Evolutionary conservation across 2,329 filamentous ascomycete genomes (phyloP).

Genomic region (Fusarium sp.): DNA sequence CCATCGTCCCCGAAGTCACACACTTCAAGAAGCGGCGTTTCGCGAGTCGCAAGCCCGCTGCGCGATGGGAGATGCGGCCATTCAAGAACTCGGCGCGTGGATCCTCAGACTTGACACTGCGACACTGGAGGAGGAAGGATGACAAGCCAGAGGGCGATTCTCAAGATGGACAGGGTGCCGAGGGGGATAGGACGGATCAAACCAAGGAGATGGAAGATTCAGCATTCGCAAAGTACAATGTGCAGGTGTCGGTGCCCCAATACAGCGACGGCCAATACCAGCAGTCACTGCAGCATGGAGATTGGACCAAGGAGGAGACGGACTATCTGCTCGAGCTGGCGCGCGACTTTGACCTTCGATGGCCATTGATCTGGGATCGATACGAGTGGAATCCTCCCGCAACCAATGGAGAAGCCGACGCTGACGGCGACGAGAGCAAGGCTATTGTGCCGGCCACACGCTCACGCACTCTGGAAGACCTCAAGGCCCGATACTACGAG

Average conservation of each 20-base stretch:
- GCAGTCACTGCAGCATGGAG: conserved; percentile 74
- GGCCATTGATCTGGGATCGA: conserved; percentile 91
- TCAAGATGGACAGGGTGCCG: conserved; percentile 45
- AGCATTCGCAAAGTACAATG: conserved; percentile 87
- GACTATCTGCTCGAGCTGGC: conserved; percentile 86
- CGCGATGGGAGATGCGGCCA: conserved; percentile 73
- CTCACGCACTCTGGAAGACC: conserved; percentile 82
- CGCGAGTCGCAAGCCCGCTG: conserved; percentile 65
- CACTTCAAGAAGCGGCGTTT: conserved; percentile 70
- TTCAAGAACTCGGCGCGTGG: conserved; percentile 84
- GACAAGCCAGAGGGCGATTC: conserved; percentile 54
- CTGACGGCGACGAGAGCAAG: conserved; percentile 60
- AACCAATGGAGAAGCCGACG: conserved; percentile 58
- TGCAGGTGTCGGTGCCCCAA: conserved; percentile 79
- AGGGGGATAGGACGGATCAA: conserved; percentile 31
- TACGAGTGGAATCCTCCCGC: conserved; percentile 77
- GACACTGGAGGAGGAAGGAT: conserved; percentile 82
- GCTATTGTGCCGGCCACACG: conserved; percentile 66
- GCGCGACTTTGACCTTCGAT: conserved; percentile 85
- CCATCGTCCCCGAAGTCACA: conserved; percentile 71
- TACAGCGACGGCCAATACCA: conserved; percentile 93
- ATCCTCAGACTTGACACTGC: conserved; percentile 75
- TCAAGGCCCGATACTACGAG: conserved; percentile 92
- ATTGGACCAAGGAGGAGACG: conserved; percentile 94
- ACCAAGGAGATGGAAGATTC: conserved; percentile 64